phyloP scores from a whole-genome alignment of 805 yeast species.

The Kazachstania africana region DNA sequence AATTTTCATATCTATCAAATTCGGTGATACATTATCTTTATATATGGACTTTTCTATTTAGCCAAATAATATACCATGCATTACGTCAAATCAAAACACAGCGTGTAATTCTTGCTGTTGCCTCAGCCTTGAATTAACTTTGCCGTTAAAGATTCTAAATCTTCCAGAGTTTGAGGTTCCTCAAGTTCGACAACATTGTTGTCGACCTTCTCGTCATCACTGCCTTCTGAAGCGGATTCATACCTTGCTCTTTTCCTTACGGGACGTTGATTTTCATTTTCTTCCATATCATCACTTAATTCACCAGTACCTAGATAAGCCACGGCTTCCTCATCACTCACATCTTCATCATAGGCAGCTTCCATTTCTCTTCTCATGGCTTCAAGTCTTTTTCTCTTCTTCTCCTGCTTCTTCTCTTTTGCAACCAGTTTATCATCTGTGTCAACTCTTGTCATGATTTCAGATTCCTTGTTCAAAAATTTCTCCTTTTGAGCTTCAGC shows the following conservation, averaged over 20 bases:
- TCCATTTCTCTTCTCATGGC: conserved; percentile 45
- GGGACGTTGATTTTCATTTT: conserved; percentile 17
- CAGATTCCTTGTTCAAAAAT: conserved; percentile 56
- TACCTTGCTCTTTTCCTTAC: conserved; percentile 18
- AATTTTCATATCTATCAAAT: too few species aligned
- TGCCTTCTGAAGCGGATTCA: conserved; percentile 7
- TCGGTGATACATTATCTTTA: too few species aligned
- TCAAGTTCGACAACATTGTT: conserved; percentile 54
- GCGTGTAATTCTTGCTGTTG: too few species aligned
- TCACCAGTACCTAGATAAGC: conserved; percentile 26
- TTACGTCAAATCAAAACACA: too few species aligned
- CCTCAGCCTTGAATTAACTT: conserved; percentile 25
- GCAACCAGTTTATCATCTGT: conserved; percentile 66
- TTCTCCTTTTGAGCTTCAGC: conserved; percentile 55
- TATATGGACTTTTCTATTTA: too few species aligned
- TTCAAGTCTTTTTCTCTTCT: conserved; percentile 82
- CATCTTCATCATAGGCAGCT: conserved; percentile 18
- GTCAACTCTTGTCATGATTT: conserved; percentile 62
- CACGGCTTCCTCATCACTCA: conserved; percentile 18
- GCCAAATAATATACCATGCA: too few species aligned
- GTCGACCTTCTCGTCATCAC: conserved; percentile 23
- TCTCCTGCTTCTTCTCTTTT: conserved; percentile 68
- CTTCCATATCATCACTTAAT: conserved; percentile 34
- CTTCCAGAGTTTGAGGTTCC: conserved; percentile 85
- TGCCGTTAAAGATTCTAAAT: conserved; percentile 77